Base-by-base conservation (phyloP, 164 flowering plant species). In the Magnolia kwangsiensis region DNA sequence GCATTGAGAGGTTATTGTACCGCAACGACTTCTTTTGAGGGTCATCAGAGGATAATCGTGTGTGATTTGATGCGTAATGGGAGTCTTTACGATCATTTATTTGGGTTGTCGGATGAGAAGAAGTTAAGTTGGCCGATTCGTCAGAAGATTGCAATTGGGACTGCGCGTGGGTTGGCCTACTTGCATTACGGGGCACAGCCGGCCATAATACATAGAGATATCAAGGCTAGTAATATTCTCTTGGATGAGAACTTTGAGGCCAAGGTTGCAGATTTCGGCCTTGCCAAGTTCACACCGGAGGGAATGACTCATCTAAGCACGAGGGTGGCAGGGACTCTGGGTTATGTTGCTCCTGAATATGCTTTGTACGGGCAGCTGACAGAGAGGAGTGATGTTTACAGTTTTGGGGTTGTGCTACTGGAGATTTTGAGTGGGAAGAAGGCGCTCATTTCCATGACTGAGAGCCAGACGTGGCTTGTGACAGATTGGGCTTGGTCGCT, bases 321-420 rank as follows among this genome's bases (percentile, higher is more conserved):
- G 1, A 79, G 93, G 78, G 96, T 95, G 58, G 97, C 97, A 1
- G 98, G 98, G 67, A 95, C 98, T 8, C 83, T 93, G 87, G 98
- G 98, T n/a, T 95, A 93, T 84, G 93, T 95, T 71, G 95, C 98
- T 0, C 98, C 98, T 7, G 98, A 95, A 81, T 95, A 95, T 83
- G 97, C 97, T 0, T 76, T 93, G 73, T 93, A 91, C 70, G 98
- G 98, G 55, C 96, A 95, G 55, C 76, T 95, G 73, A 91, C 97
- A 0, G 98, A 95, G 77, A 88, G 90, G 70, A 89, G 95, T 27
- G 97, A 91, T 80, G 97, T 92, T 29, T 92, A 87, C 69, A 91
- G 97, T 81, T 95, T 90, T 76, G 98, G 97, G 66, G 92, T 93
- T 72, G 87, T 93, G 80, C 88, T 95, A 50, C 93, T 95, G 67